Evolutionary conservation across 768 basidiomycete genomes (phyloP).

Genomic region (Hirschioporus abietinus): DNA sequence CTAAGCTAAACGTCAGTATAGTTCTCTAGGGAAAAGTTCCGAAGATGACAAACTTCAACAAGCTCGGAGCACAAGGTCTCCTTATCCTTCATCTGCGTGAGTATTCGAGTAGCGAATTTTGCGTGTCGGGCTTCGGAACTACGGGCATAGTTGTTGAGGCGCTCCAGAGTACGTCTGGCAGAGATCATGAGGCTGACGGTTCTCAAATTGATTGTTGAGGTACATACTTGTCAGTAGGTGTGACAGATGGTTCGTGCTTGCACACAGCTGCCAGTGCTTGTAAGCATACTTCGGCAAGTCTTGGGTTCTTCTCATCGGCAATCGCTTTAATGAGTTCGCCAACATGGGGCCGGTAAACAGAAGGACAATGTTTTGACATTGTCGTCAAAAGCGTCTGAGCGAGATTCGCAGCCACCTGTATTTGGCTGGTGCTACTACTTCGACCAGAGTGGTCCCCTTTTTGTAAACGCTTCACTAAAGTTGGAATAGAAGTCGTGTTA

Average conservation of each 20-base stretch:
- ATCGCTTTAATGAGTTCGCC: slow-evolving; percentile 72
- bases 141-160: slow-evolving; percentile 52
- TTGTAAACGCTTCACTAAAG: slow-evolving; percentile 64
- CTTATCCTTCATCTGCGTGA: slow-evolving; percentile 54
- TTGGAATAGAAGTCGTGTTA: slow-evolving; percentile 83
- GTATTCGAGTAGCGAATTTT: slow-evolving; percentile 79
- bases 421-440: slow-evolving; percentile 31
- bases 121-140: slow-evolving; percentile 61
- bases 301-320: slow-evolving; percentile 46
- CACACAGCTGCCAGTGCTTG: slow-evolving; percentile 72
- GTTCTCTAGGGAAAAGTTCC: background rate
- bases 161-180: slow-evolving; percentile 60
- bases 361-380: slow-evolving; percentile 72
- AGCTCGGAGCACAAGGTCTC: slow-evolving; percentile 46
- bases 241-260: slow-evolving; percentile 50
- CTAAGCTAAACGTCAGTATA: slow-evolving; percentile 30
- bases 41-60: slow-evolving; percentile 49
- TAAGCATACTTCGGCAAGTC: slow-evolving; percentile 59
- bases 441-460: slow-evolving; percentile 31
- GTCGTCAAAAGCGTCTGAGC: slow-evolving; percentile 50
- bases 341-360: slow-evolving; percentile 67
- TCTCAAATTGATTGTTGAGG: background rate
- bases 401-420: slow-evolving; percentile 34
- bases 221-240: slow-evolving; percentile 63
- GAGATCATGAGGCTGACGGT: background rate